Evolutionary conservation across 768 basidiomycete genomes (phyloP).

Genomic region (Boletus vinaceobasis): DNA sequence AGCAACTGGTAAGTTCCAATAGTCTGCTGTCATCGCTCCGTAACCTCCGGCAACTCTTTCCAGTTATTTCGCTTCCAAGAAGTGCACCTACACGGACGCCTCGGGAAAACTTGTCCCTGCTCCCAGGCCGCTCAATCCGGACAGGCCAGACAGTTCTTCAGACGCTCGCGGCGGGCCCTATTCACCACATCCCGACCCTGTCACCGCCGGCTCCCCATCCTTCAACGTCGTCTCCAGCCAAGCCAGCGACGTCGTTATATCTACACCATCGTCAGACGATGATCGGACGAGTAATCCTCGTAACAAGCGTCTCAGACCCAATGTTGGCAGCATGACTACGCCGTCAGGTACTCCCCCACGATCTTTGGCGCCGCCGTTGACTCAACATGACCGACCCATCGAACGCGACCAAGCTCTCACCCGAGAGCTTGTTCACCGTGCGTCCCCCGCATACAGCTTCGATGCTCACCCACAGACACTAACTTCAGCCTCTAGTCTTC

Average conservation of each 20-base stretch:
- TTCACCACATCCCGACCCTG: slow-evolving; percentile 15
- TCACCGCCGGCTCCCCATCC: slow-evolving; percentile 13
- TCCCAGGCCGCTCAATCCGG: slow-evolving; percentile 49
- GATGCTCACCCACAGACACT: neutral
- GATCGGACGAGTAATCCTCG: slow-evolving; percentile 39
- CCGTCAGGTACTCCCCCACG: slow-evolving; percentile 28
- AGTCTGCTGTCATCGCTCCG: neutral
- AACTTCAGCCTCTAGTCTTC: slow-evolving; percentile 50
- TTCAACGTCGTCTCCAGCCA: slow-evolving; percentile 6
- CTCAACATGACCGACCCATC: slow-evolving; percentile 39
- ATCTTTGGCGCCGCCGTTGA: slow-evolving; percentile 35
- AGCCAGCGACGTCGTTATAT: slow-evolving; percentile 9
- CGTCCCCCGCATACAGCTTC: slow-evolving; percentile 23
- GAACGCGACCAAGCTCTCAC: slow-evolving; percentile 61
- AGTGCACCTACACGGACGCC: slow-evolving; percentile 77
- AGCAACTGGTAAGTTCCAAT: slow-evolving; percentile 63
- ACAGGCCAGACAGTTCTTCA: slow-evolving; percentile 28
- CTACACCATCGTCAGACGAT: slow-evolving; percentile 33
- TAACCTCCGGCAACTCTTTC: slow-evolving; percentile 5
- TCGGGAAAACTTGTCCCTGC: slow-evolving; percentile 79
- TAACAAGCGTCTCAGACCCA: slow-evolving; percentile 52
- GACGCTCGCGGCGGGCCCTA: slow-evolving; percentile 23
- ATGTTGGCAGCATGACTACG: slow-evolving; percentile 36
- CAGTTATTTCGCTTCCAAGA: slow-evolving; percentile 79
- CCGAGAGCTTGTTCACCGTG: slow-evolving; percentile 72